Evolutionary conservation across 169 alveolate genomes (phyloP), one percentile per base, ranked within the genome.

Genomic region (Plasmodium gaboni): DNA sequence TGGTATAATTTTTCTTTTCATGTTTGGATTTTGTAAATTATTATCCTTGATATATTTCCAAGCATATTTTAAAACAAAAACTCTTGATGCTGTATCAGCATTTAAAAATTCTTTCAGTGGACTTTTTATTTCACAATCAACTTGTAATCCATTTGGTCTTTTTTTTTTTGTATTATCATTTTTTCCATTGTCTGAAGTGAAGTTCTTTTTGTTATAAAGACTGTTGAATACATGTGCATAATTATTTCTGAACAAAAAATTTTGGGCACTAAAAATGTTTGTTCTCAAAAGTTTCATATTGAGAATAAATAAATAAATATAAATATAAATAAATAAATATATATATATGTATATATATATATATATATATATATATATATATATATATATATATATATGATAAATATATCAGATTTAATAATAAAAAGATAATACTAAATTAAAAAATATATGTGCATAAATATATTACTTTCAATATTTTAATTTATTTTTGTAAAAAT

Each of bases 1-100:
- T 4, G 91, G 87, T 3, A 85, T 44, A 22, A 85, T 85, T 69
- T 72, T 85, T 42, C 91, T 71, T 46, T 73, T 85, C 59, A 67
- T 85, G 24, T 85, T 64, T 67, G 91, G 91, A 50, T 85, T 68
- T 85, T 85, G 91, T 26, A 85, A 73, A 63, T 73, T 73, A 71
- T 85, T 71, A 2, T 85, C 91, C 86, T 85, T 85, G 46, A 85
- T 85, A 67, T 85, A 85, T 68, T 85, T 85, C 91, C 91, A 85
- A 4, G 89, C 89, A 48, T 76, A 63, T 24, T 76, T 76, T 19
- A 76, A 68, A 65, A 76, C 89, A 65, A 57, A 76, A n/a, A 76
- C 76, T 26, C 89, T 64, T n/a, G 89, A 76, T 0, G 89, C 89
- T 22, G 89, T 76, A 76, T 76, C 57, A 7, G 76, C 44, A 44